Conservation (phyloP, 2,329 filamentous ascomycete species). For the Whalleya microplaca region DNA sequence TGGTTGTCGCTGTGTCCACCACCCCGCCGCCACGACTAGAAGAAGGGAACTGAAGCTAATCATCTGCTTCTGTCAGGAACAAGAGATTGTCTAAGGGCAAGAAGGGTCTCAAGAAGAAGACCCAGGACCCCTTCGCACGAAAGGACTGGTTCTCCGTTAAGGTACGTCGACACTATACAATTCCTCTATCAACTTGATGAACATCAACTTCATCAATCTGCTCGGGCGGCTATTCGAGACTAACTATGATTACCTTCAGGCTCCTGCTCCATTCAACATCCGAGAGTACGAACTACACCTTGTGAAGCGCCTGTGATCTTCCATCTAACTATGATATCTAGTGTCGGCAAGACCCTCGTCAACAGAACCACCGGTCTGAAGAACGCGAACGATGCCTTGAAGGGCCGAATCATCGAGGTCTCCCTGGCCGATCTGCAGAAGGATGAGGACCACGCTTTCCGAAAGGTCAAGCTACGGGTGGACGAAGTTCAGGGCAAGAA, state of each 20-base stretch:
- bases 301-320: constrained; percentile 14
- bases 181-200: constrained; percentile 20
- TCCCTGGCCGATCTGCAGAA: constrained; percentile 99
- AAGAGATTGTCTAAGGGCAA: constrained; percentile 99
- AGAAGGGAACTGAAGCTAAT: constrained; percentile 32
- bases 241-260: constrained; percentile 54
- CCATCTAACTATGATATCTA: constrained; percentile 48
- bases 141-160: constrained; percentile 99
- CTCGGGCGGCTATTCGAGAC: constrained; percentile 7
- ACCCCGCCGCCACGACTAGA: constrained; percentile 23
- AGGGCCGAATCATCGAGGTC: constrained; percentile 98
- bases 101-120: constrained; percentile 99
- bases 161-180: constrained; percentile 51
- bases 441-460: constrained; percentile 99
- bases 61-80: constrained; percentile 67
- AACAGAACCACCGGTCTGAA: constrained; percentile 99
- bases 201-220: too few relatives aligned
- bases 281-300: constrained; percentile 76
- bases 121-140: constrained; percentile 93
- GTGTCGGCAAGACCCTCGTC: constrained; percentile 99
- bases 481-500: constrained; percentile 99
- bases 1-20: constrained; percentile 15
- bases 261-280: constrained; percentile 92
- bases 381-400: constrained; percentile 99
- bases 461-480: constrained; percentile 98